These are phyloP conservation scores for Piromyces finnis DNA, from an alignment of 192 early-diverging fungal genomes.

Conservation along the genomic window DNA sequence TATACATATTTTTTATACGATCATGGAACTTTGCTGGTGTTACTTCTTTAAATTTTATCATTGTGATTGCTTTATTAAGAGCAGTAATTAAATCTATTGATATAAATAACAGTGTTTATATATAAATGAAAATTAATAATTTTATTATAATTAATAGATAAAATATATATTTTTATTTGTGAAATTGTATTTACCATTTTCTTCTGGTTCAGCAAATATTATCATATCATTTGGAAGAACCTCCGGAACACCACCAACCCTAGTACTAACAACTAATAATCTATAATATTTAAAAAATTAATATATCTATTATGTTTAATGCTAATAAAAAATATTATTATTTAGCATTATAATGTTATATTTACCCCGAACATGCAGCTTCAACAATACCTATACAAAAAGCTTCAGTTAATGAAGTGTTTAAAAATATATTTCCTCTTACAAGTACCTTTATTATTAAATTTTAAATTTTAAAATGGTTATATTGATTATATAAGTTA, in stretches of 20 bases:
- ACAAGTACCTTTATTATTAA: constrained; percentile 29
- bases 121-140: background rate
- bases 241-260: constrained; percentile 92
- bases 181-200: constrained; percentile 34
- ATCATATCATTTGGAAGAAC: constrained; percentile 87
- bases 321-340: background rate
- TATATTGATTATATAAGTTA: too few species aligned
- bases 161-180: background rate
- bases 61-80: constrained; percentile 48
- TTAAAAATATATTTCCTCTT: constrained; percentile 88
- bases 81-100: constrained; percentile 49
- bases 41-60: constrained; percentile 37
- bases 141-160: background rate
- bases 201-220: constrained; percentile 69
- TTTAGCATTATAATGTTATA: background rate
- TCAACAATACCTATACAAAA: constrained; percentile 98
- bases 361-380: constrained; percentile 79
- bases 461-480: too few species aligned
- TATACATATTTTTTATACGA: constrained; percentile 83
- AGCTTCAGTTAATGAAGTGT: constrained; percentile 93
- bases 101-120: background rate
- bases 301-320: background rate
- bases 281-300: constrained; percentile 7
- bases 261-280: constrained; percentile 83
- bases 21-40: constrained; percentile 54